Evolutionary conservation across 2,329 filamentous ascomycete species (phyloP), one percentile per base, ranked within the genome.

Genomic region (Fusarium hostae): DNA sequence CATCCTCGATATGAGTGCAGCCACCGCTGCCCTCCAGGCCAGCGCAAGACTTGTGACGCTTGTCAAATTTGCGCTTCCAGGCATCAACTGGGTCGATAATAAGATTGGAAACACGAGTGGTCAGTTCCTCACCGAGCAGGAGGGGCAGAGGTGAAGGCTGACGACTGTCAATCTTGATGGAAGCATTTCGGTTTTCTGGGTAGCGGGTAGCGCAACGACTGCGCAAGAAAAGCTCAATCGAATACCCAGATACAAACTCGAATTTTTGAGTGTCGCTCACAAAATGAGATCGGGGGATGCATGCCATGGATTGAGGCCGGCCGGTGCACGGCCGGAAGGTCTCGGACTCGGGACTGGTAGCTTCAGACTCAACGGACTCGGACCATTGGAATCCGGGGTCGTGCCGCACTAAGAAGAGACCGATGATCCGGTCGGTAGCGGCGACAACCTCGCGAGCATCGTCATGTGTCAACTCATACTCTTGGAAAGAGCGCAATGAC

Each of bases 381-480:
- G 82, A 79, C 86, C 85, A 87, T 44, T 78, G 78, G 71, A 87
- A 88, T 24, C 78, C 79, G n/a, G 82, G 77, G 75, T 88, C 86
- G 66, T 88, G 85, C 40, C 81, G 82, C 48, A 82, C 80, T 18
- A 88, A 75, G 67, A 87, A 88, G 12, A 86, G 78, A 18, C 84
- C 86, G 64, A 88, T 74, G 72, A 86, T 86, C 59, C 83, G 81
- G 72, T 88, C 85, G 15, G 82, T 83, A n/a, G 84, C 83, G 30
- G 84, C 77, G 48, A 86, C 80, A 48, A 88, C 77, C 41, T 87
- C 84, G 63, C 81, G 81, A n/a, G 84, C 83, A 32, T 80, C 77
- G 13, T 82, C 80, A 41, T 80, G 78, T n/a, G 82, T 84, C 54
- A 87, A 65, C 34, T 82, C 78, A 26, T 83, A 81, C 59, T 83